Evolutionary conservation across 352 stramenopile genomes (phyloP).

Genomic region (Phytophthora multivora): DNA sequence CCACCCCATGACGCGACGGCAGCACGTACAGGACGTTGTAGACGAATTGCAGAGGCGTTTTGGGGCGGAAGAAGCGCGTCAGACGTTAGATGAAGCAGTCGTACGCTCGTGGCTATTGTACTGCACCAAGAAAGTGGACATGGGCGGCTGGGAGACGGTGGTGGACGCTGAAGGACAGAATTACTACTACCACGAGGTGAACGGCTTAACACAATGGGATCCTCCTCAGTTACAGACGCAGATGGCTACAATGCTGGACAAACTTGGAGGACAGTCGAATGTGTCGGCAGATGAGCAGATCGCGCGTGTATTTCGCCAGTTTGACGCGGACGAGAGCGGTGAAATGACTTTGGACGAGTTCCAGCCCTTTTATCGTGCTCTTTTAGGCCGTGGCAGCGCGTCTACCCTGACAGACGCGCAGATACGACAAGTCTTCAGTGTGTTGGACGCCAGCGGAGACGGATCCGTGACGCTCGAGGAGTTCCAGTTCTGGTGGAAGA

Average conservation of each 20-base stretch:
- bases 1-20: conserved; percentile 35
- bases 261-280: conserved; percentile 35
- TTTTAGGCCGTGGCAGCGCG: conserved; percentile 39
- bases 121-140: conserved; percentile 50
- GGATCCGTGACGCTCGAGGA: conserved; percentile 69
- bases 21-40: conserved; percentile 40
- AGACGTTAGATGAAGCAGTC: conserved; percentile 29
- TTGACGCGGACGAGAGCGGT: conserved; percentile 70
- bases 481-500: conserved; percentile 79
- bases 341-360: conserved; percentile 65
- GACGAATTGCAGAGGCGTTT: conserved; percentile 35
- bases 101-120: conserved; percentile 45
- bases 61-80: neutral
- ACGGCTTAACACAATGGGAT: conserved; percentile 70
- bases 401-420: conserved; percentile 35
- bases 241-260: conserved; percentile 57
- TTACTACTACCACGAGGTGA: conserved; percentile 73
- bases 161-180: conserved; percentile 42
- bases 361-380: conserved; percentile 53
- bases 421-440: conserved; percentile 55
- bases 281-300: conserved; percentile 59
- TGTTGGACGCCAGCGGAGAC: conserved; percentile 72
- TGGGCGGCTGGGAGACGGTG: conserved; percentile 64
- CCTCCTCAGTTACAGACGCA: conserved; percentile 53
- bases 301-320: conserved; percentile 67